Evolutionary conservation across 2,329 filamentous ascomycete species (phyloP).

Genomic region (Pestalotiopsis fici): DNA sequence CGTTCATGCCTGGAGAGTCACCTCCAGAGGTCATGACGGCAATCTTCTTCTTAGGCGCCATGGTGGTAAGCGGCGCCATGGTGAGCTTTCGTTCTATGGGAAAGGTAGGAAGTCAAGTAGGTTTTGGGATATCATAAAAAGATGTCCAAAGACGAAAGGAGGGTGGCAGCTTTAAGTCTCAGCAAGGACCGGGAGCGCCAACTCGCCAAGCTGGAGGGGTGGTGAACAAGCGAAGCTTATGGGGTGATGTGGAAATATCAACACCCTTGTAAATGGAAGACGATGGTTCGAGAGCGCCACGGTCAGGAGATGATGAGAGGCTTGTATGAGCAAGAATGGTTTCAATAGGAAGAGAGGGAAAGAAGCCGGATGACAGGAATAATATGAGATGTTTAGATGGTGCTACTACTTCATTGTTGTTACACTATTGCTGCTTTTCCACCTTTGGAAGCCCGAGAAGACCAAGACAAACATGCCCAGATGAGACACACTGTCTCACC

Average conservation of each 20-base stretch:
- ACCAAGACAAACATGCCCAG: neutral
- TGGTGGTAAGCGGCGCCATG: conserved; percentile 35
- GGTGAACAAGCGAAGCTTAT: neutral
- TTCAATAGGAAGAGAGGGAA: neutral
- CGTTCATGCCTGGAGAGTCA: conserved; percentile 95
- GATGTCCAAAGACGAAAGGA: neutral
- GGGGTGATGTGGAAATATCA: neutral
- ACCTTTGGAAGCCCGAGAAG: neutral
- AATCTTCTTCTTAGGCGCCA: conserved; percentile 62
- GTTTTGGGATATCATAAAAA: neutral
- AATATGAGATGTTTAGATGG: neutral
- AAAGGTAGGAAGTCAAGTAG: neutral
- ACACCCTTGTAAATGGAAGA: neutral
- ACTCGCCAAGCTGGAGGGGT: neutral
- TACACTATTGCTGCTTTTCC: neutral
- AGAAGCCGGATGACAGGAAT: neutral
- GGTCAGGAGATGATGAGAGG: neutral
- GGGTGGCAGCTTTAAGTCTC: neutral
- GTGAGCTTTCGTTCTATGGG: neutral
- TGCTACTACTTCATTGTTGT: neutral
- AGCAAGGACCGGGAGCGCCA: neutral
- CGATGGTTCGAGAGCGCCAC: neutral
- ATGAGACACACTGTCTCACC: neutral
- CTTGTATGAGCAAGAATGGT: neutral
- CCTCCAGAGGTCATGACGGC: conserved; percentile 94